These are phyloP conservation scores for Cymodocea nodosa DNA, from an alignment of 116 monocot species.

Conservation along the genomic window DNA sequence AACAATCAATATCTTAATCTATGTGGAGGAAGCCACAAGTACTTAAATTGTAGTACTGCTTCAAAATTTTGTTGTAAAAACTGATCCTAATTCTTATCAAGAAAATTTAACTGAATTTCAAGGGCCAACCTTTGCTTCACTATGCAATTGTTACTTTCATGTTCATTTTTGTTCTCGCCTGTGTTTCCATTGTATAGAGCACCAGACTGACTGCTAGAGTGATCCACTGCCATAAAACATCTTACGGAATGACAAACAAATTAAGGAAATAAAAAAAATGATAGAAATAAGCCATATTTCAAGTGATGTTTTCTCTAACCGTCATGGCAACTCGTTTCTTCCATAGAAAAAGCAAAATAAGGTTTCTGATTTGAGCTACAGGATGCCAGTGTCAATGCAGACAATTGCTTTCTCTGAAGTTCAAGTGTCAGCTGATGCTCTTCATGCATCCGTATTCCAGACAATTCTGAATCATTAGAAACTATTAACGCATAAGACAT, in stretches of 20 bases:
- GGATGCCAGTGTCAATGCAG: conserved; percentile 9
- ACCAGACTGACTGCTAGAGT: conserved; percentile 9
- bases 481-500: background rate
- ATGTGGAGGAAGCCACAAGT: too few relatives aligned
- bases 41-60: too few relatives aligned
- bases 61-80: too few relatives aligned
- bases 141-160: conserved; percentile 3
- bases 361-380: conserved; percentile 2
- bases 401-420: conserved; percentile 15
- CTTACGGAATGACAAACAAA: background rate
- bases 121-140: conserved; percentile 17
- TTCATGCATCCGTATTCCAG: conserved; percentile 11
- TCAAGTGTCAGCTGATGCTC: conserved; percentile 17
- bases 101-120: background rate
- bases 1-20: too few relatives aligned
- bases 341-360: conserved; percentile 2
- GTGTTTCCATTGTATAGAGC: conserved; percentile 5
- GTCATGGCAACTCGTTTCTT: conserved; percentile 11
- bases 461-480: conserved; percentile 2
- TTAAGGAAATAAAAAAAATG: conserved; percentile 2
- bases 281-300: background rate
- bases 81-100: too few relatives aligned
- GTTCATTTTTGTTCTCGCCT: conserved; percentile 3
- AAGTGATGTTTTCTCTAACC: background rate
- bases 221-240: conserved; percentile 8